phyloP scores from a whole-genome alignment of 495 filamentous ascomycete genomes.

The Aspergillus taichungensis region DNA sequence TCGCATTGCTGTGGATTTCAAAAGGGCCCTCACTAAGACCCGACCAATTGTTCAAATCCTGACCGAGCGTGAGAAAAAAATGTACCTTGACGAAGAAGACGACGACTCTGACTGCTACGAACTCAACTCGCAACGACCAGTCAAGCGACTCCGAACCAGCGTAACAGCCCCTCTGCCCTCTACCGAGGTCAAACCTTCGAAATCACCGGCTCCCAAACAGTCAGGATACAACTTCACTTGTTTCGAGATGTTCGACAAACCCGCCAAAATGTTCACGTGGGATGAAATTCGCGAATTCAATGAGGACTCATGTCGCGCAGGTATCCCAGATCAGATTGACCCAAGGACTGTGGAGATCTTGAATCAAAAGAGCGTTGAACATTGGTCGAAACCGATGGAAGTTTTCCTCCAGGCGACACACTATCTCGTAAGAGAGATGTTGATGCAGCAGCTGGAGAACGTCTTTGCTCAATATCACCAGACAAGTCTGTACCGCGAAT shows the following conservation, averaged over 20 bases:
- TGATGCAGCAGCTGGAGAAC: conserved; percentile 21
- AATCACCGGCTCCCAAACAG: not conserved
- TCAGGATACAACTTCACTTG: conserved; percentile 7
- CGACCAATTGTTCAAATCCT: conserved; percentile 24
- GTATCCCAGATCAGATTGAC: conserved; percentile 32
- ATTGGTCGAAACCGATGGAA: conserved; percentile 28
- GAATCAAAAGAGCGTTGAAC: conserved; percentile 26
- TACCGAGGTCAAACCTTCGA: no score
- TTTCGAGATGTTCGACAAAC: conserved; percentile 10
- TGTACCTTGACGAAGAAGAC: not conserved
- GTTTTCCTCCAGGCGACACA: conserved; percentile 23
- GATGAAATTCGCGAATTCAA: conserved; percentile 25
- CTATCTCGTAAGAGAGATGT: conserved; percentile 18
- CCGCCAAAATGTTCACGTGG: conserved; percentile 20
- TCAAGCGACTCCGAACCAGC: conserved; percentile 9
- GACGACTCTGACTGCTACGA: conserved; percentile 23
- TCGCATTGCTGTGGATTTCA: conserved; percentile 26
- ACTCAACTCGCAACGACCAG: conserved; percentile 3
- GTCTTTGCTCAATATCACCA: conserved; percentile 29
- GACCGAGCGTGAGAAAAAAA: conserved; percentile 1
- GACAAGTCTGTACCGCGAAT: conserved; percentile 26
- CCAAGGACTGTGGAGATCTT: conserved; percentile 35
- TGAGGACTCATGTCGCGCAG: conserved; percentile 27
- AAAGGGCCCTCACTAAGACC: conserved; percentile 22
- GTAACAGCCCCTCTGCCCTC: no score